Evolutionary conservation across 768 basidiomycete species (phyloP), one percentile per base, ranked within the genome.

Genomic region (Clitopilus hobsonii): DNA sequence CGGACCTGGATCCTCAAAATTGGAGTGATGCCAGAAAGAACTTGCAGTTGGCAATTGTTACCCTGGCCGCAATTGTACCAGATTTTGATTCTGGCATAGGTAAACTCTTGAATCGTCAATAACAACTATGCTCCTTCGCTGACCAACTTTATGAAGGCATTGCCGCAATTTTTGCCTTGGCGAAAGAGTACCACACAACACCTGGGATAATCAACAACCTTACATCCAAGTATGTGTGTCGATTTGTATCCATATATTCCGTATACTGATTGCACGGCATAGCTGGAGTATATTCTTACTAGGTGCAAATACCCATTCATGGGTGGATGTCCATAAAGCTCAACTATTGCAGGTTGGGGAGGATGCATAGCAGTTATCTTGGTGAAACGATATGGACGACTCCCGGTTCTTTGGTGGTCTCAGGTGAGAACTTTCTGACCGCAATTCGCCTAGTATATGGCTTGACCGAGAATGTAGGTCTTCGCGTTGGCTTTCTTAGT

Each of bases 21-120:
- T 84, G 83, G 83, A 70, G 73, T 18, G 69, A 73, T 47, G 58
- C 69, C 28, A 70, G 71, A 36, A 85, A 84, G 64, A 73, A 70
- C 51, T 56, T 80, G 3, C 71, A 82, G 60, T 69, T 86, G 11
- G 58, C 78, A 32, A 77, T 84, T 52, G 62, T 82, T 58, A 83
- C 81, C 0, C 62, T 84, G 38, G 81, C 83, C 11, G 75, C 84
- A 0, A 78, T 84, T 49, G 77, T 84, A 5, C 84, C 83, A 0
- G 83, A 85, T 56, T 85, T 85, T 55, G 75, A 79, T 58, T 84
- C 82, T 2, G 81, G 78, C 0, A 78, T 83, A 47, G 83, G 71
- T 71, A 11, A 48, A 62, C 41, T 13, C 38, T 29, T n/a, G 25
- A 1, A 47, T 16, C 41, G 22, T 22, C 11, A 10, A 10, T 18